Base-by-base conservation (phyloP, 345 rosid genomes). In the Carallia brachiata region DNA sequence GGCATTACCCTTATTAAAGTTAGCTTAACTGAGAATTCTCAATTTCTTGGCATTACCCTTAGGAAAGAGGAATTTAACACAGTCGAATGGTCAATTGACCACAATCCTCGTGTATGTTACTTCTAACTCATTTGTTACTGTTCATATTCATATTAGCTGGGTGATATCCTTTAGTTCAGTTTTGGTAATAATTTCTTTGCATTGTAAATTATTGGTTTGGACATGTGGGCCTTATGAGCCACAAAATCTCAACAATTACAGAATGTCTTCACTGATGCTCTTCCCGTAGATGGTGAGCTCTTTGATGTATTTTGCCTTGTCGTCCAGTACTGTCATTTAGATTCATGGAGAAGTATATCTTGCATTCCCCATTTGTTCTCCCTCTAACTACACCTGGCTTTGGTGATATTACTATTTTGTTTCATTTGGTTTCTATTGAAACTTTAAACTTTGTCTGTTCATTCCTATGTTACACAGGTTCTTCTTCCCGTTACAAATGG, bases 401-500 rank as follows among this genome's bases (percentile, higher is more conserved):
- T 52, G 37, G 9, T 19, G 62, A 53, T 52, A 5, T 53, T 71
- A 32, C 34, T 32, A 4, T 7, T 2, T 50, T 1, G 4, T 5
- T 6, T 36, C 13, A 6, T 68, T 48, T 32, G 34, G 1, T 59
- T 32, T 32, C 5, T 18, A 36, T 27, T 19, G 17, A 16, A 69
- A 12, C 40, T 60, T 30, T 59, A 2, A 44, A 12, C 36, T 30
- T 68, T 30, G 37, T 68, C 18, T 58, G 0, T 66, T 36, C 50
- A 37, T 50, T 73, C 63, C 37, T 72, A 68, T 72, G 71, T 70
- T 44, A 18, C 32, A 52, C 84, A 94, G 97, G 95, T 90, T 73
- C 94, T 94, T 32, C 67, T 94, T 75, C 93, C 97, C 12, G 82
- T 87, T 74, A 94, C 97, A 73, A 90, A 89, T 69, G 97, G 97